Evolutionary conservation across 2,329 filamentous ascomycete genomes (phyloP).

Genomic region (Phaeosphaeria sp.): DNA sequence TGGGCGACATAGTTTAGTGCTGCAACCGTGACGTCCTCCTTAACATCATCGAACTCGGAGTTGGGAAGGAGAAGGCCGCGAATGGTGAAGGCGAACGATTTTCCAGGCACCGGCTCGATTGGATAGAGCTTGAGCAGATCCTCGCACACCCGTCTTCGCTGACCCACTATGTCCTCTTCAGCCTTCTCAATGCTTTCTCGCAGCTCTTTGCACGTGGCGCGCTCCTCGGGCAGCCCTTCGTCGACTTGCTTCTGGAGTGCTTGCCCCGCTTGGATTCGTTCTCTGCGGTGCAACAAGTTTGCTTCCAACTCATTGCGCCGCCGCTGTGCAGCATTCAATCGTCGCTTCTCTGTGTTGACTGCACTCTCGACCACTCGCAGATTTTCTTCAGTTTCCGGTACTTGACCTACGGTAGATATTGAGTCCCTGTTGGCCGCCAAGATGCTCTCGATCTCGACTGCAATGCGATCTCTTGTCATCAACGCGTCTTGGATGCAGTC

Average conservation of each 20-base stretch:
- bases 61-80: conserved; percentile 81
- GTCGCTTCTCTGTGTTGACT: conserved; percentile 69
- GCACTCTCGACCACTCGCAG: conserved; percentile 56
- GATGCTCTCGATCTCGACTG: conserved; percentile 74
- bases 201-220: conserved; percentile 56
- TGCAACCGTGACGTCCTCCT: conserved; percentile 77
- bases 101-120: conserved; percentile 70
- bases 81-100: conserved; percentile 82
- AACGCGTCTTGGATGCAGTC: conserved; percentile 91
- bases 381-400: conserved; percentile 54
- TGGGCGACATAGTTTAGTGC: conserved; percentile 82
- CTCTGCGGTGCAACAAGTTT: conserved; percentile 70
- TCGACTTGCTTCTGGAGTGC: conserved; percentile 65
- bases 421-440: conserved; percentile 49
- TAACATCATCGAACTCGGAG: conserved; percentile 73
- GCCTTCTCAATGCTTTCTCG: conserved; percentile 63
- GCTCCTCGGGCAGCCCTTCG: conserved; percentile 66
- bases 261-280: conserved; percentile 71
- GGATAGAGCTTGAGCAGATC: conserved; percentile 81
- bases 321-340: conserved; percentile 67
- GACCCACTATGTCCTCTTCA: conserved; percentile 75
- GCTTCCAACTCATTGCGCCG: conserved; percentile 71
- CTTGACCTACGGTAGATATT: conserved; percentile 44
- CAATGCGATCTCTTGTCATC: conserved; percentile 74
- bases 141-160: conserved; percentile 85